Percentiles rank a stretch among this genome's conserved stretches.
Evolutionary conservation across 176 grass and related monocot genomes (phyloP).

Genomic region (Musa itinerans): DNA sequence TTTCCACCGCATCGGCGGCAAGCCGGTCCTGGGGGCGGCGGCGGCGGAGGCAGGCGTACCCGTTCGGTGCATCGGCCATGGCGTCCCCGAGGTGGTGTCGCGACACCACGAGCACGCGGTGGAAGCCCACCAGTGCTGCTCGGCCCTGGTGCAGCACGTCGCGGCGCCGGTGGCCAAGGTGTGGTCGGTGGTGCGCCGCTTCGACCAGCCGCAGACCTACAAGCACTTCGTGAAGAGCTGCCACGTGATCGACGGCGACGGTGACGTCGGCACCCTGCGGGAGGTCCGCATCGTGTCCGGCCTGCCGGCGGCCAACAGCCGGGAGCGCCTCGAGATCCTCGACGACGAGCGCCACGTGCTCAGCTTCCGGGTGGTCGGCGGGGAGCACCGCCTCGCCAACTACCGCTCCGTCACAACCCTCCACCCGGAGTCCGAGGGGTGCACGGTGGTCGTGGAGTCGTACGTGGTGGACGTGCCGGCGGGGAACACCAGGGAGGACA

Average conservation of each 20-base stretch:
- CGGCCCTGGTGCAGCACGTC: conserved; percentile 31
- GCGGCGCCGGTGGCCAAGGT: conserved; percentile 44
- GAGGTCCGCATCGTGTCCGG: conserved; percentile 61
- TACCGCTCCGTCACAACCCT: conserved; percentile 85
- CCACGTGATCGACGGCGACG: conserved; percentile 54
- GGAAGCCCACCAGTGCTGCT: conserved; percentile 52
- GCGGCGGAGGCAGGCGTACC: not conserved
- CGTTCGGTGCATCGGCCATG: conserved; percentile 20
- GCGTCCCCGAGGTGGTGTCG: conserved; percentile 31
- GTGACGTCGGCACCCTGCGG: conserved; percentile 49
- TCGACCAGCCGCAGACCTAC: conserved; percentile 78
- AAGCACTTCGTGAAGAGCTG: conserved; percentile 77
- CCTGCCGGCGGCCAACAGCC: conserved; percentile 48
- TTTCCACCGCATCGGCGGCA: not conserved
- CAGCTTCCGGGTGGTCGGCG: conserved; percentile 72
- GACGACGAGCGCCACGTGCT: conserved; percentile 65
- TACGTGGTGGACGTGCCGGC: conserved; percentile 73
- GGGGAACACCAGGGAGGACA: conserved; percentile 81
- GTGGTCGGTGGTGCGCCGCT: conserved; percentile 86
- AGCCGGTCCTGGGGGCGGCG: not conserved
- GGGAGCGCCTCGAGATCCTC: conserved; percentile 70
- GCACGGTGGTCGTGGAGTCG: conserved; percentile 67
- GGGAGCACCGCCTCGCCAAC: conserved; percentile 75
- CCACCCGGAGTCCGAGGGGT: conserved; percentile 19
- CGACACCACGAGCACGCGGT: conserved; percentile 55